Evolutionary conservation across 257 asterid genomes (phyloP).

Genomic region (Solanum ahanhuiri): DNA sequence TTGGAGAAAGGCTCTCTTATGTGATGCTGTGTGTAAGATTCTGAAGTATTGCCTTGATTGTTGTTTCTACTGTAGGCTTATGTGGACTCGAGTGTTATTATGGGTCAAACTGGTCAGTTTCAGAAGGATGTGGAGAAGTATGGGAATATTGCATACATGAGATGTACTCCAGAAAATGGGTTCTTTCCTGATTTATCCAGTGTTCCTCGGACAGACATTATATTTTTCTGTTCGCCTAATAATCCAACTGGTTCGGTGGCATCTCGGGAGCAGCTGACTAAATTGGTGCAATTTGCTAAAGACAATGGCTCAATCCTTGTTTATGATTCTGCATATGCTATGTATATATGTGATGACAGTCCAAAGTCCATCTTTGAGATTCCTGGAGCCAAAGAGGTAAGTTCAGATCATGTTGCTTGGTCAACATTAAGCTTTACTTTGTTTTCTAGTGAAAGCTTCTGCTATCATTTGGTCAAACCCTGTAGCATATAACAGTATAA

Average conservation of each 20-base stretch:
- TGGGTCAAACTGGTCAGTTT: slow-evolving; percentile 90
- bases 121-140: slow-evolving; percentile 84
- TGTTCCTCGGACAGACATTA: slow-evolving; percentile 62
- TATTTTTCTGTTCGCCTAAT: slow-evolving; percentile 95
- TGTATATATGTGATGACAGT: slow-evolving; percentile 86
- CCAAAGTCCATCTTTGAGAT: slow-evolving; percentile 88
- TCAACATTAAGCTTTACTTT: not conserved
- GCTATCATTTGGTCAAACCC: not conserved
- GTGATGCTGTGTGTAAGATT: not conserved
- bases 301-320: slow-evolving; percentile 85
- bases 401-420: not conserved
- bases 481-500: not conserved
- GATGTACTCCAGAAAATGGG: slow-evolving; percentile 85
- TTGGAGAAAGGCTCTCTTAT: not conserved
- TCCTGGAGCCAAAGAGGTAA: slow-evolving; percentile 95
- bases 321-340: slow-evolving; percentile 96
- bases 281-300: slow-evolving; percentile 79
- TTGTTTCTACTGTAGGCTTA: slow-evolving; percentile 49
- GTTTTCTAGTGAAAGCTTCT: not conserved
- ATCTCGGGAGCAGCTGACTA: slow-evolving; percentile 81
- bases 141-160: slow-evolving; percentile 88
- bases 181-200: slow-evolving; percentile 82
- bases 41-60: not conserved
- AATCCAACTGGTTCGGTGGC: slow-evolving; percentile 96
- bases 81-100: slow-evolving; percentile 89